Percentiles rank a stretch among this genome's conserved stretches.
These are phyloP conservation scores for Pyrenophora tritici-repentis DNA, from an alignment of 2,329 filamentous ascomycete genomes.

Conservation along the genomic window DNA sequence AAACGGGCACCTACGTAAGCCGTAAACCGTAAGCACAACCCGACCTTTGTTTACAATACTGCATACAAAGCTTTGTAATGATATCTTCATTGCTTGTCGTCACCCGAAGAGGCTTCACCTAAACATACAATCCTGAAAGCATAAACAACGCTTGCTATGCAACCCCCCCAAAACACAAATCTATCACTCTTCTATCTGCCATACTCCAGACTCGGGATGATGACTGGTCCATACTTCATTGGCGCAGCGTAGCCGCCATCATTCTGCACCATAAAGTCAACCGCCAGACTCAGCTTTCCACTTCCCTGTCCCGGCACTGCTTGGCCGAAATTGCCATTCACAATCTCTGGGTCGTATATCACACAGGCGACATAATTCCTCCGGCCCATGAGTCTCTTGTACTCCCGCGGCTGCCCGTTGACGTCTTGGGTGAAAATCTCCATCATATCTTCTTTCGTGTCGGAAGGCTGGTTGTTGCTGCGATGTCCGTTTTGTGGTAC, in stretches of 20 bases:
- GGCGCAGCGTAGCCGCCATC: constrained; percentile 80
- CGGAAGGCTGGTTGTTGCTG: constrained; percentile 70
- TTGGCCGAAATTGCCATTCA: constrained; percentile 55
- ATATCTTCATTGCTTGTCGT: constrained; percentile 3
- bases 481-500: constrained; percentile 85
- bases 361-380: constrained; percentile 92
- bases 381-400: constrained; percentile 90
- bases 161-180: constrained; percentile 8
- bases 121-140: constrained; percentile 1
- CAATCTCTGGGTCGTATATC: constrained; percentile 87
- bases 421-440: constrained; percentile 97
- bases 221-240: constrained; percentile 95
- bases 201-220: constrained; percentile 73
- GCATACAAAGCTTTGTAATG: background rate
- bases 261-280: constrained; percentile 96
- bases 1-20: too few species aligned
- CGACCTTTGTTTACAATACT: background rate
- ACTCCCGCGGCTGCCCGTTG: constrained; percentile 77
- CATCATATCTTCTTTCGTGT: constrained; percentile 99
- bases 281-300: constrained; percentile 76
- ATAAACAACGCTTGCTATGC: constrained; percentile 31
- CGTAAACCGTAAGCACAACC: too few species aligned
- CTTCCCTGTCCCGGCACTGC: constrained; percentile 47
- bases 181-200: constrained; percentile 45
- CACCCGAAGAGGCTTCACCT: background rate